Evolutionary conservation across 2,329 filamentous ascomycete genomes (phyloP), one percentile per base, ranked within the genome.

Genomic region (Stylonectria norvegica): DNA sequence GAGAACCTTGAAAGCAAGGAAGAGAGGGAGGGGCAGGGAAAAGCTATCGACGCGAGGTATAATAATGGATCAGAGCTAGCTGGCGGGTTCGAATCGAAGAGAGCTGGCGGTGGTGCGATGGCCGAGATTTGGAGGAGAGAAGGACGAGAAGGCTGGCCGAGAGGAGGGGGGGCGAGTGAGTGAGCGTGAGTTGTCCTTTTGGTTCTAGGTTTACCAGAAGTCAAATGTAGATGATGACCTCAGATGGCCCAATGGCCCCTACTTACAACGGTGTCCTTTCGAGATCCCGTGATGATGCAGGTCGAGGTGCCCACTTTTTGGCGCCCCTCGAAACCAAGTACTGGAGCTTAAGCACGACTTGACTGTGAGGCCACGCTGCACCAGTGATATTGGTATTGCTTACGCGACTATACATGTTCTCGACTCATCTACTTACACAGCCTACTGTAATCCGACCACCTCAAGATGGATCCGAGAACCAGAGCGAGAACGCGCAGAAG

Each of bases 231-330:
- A 48, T 48, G 53, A 59, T 60, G 59, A 60, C 56, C 57, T 61
- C 56, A 57, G 53, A 49, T 43, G 36, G 41, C 48, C 39, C 42
- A 49, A 54, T 53, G 47, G 35, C 49, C 11, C 6, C n/a, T 16
- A 23, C 33, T 36, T 54, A 61, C 58, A 62, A 64, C 61, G 62
- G 60, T 65, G 62, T 65, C 63, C 63, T 65, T 64, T 65, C 50
- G 47, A 59, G 55, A 59, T 61, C 60, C 59, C 59, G 59, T 62
- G 58, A 61, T 59, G 51, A 44, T 59, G 50, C 48, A 52, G 41
- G 37, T 48, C 42, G 40, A 34, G 31, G 50, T 40, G 45, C 48
- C 54, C 53, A 58, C 49, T 58, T 56, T 58, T 56, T 40, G 46
- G 37, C 27, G 35, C 49, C 46, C 42, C 42, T 32, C 30, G 17